Conservation (phyloP, 2,329 filamentous ascomycete genomes). For the Ascomycota sp. region DNA sequence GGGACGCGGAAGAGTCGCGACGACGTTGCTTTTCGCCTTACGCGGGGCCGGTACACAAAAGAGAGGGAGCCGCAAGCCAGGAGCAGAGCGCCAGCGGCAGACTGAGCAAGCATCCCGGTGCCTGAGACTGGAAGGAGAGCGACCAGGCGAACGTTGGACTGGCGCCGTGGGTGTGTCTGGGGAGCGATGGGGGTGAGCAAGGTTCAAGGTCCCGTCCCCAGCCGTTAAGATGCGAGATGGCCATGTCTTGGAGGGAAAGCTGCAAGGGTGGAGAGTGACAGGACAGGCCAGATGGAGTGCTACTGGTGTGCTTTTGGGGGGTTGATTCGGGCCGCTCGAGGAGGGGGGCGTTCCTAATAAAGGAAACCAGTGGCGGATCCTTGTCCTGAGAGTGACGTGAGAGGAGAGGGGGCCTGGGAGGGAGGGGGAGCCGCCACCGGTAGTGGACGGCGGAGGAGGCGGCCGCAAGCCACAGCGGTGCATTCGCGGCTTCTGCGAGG, state of each 20-base stretch:
- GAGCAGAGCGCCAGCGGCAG: background rate
- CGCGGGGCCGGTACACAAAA: background rate
- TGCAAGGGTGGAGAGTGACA: constrained; percentile 4
- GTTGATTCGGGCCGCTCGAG: background rate
- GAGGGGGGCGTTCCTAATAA: constrained; percentile 1
- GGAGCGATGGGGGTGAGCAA: constrained; percentile 2
- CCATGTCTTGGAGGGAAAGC: constrained; percentile 3
- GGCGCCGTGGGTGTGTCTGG: constrained; percentile 4
- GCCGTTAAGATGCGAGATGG: constrained; percentile 5
- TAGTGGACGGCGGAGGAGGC: constrained; percentile 1
- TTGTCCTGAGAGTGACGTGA: constrained; percentile 1
- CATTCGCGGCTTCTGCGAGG: too few relatives aligned
- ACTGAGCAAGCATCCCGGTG: background rate
- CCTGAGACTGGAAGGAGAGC: background rate
- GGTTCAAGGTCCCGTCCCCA: constrained; percentile 1
- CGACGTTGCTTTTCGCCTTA: constrained; percentile 2
- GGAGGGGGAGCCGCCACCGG: constrained; percentile 2
- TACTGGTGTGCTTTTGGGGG: background rate
- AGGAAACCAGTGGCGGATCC: constrained; percentile 2
- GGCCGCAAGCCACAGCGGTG: too few relatives aligned
- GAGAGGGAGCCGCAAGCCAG: background rate
- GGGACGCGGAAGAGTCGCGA: constrained; percentile 1
- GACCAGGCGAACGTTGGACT: constrained; percentile 1
- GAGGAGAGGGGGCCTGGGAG: background rate
- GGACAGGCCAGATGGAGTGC: background rate